These are phyloP conservation scores for Talaromyces piceae DNA, from an alignment of 2,329 filamentous ascomycete genomes.

Conservation along the genomic window DNA sequence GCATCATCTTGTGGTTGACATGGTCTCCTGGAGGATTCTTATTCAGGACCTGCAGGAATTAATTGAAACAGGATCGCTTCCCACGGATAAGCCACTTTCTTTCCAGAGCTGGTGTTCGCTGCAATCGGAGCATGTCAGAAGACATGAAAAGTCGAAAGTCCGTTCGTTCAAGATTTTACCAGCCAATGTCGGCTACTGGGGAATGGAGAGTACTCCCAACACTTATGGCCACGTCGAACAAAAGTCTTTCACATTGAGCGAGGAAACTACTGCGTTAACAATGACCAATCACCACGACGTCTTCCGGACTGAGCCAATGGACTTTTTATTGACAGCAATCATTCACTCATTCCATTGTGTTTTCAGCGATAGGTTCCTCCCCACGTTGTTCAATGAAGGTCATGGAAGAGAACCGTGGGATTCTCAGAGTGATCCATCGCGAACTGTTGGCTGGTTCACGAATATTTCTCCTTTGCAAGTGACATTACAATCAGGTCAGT, in stretches of 20 bases:
- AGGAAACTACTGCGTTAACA: slow-evolving; percentile 25
- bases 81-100: slow-evolving; percentile 27
- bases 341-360: slow-evolving; percentile 38
- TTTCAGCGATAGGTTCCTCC: slow-evolving; percentile 36
- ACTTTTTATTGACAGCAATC: slow-evolving; percentile 30
- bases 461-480: slow-evolving; percentile 40
- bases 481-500: slow-evolving; percentile 15
- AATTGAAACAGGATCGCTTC: slow-evolving; percentile 24
- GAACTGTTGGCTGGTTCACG: slow-evolving; percentile 47
- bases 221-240: slow-evolving; percentile 29
- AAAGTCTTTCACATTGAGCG: slow-evolving; percentile 27
- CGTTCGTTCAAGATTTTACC: slow-evolving; percentile 24
- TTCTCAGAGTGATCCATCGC: slow-evolving; percentile 39
- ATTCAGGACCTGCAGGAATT: slow-evolving; percentile 30
- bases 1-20: slow-evolving; percentile 24
- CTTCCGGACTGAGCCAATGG: slow-evolving; percentile 31
- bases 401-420: slow-evolving; percentile 44
- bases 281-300: slow-evolving; percentile 25
- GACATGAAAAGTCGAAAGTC: slow-evolving; percentile 9
- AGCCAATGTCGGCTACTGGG: slow-evolving; percentile 31
- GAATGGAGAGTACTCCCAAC: slow-evolving; percentile 25
- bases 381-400: slow-evolving; percentile 44
- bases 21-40: slow-evolving; percentile 30
- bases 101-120: slow-evolving; percentile 34
- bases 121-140: slow-evolving; percentile 23